Percentiles rank a stretch among this genome's conserved stretches.
phyloP scores from a whole-genome alignment of 768 basidiomycete species.

The Rhizopogon salebrosus region DNA sequence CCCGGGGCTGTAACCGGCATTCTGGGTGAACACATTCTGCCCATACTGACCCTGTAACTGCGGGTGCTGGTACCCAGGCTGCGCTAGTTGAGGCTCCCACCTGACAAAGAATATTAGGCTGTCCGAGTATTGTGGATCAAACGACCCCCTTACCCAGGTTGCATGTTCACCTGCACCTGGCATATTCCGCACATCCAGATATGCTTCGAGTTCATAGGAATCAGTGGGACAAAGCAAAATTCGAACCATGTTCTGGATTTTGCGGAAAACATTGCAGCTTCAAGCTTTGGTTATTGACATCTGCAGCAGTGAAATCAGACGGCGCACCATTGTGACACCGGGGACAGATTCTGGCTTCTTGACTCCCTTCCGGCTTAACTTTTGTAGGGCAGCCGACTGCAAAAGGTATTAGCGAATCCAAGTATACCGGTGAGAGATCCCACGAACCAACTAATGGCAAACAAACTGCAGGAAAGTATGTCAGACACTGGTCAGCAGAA shows the following conservation, averaged over 20 bases:
- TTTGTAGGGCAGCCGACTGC: slow-evolving; percentile 65
- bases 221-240: slow-evolving; percentile 66
- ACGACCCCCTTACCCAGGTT: slow-evolving; percentile 39
- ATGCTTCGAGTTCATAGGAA: slow-evolving; percentile 57
- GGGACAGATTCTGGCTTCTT: slow-evolving; percentile 56
- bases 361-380: slow-evolving; percentile 50
- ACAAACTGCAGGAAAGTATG: slow-evolving; percentile 34
- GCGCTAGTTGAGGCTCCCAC: slow-evolving; percentile 31
- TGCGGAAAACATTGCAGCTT: slow-evolving; percentile 57
- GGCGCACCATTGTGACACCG: slow-evolving; percentile 66
- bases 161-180: slow-evolving; percentile 52
- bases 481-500: slow-evolving; percentile 22
- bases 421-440: background rate
- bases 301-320: background rate
- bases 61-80: slow-evolving; percentile 36
- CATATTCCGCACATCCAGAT: slow-evolving; percentile 74
- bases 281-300: background rate
- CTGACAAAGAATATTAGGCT: slow-evolving; percentile 11
- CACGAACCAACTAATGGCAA: slow-evolving; percentile 47
- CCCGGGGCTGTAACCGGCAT: slow-evolving; percentile 9
- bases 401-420: slow-evolving; percentile 7
- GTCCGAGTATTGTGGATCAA: background rate
- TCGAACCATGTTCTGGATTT: slow-evolving; percentile 73
- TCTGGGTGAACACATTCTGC: slow-evolving; percentile 6
- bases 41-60: slow-evolving; percentile 9